phyloP scores from a whole-genome alignment of 2,329 filamentous ascomycete genomes.

The Xylaria digitata region DNA sequence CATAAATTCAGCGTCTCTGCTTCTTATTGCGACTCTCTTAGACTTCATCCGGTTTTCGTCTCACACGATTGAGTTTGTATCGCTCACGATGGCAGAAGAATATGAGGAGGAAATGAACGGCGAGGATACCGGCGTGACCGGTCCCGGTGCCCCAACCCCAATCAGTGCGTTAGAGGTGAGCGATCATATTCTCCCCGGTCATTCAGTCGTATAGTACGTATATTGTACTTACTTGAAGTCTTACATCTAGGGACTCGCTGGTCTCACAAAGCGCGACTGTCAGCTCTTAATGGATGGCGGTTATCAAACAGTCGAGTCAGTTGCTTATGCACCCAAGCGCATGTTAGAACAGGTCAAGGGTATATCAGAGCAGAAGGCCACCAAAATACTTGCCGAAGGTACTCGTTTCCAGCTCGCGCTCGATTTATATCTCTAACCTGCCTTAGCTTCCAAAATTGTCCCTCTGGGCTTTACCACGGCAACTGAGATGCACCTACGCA shows the following conservation, averaged over 20 bases:
- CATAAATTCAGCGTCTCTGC: background rate
- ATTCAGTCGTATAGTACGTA: background rate
- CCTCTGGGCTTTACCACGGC: conserved; percentile 99
- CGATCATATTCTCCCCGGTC: conserved; percentile 13
- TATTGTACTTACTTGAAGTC: background rate
- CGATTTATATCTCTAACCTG: conserved; percentile 22
- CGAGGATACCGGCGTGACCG: conserved; percentile 79
- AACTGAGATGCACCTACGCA: conserved; percentile 97
- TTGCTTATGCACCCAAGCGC: conserved; percentile 89
- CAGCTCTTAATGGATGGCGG: conserved; percentile 92
- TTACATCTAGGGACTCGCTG: conserved; percentile 76
- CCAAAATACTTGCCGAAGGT: conserved; percentile 92
- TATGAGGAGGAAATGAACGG: conserved; percentile 73
- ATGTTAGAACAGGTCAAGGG: conserved; percentile 95
- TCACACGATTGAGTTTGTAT: background rate
- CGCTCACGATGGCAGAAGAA: conserved; percentile 62
- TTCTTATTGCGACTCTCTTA: background rate
- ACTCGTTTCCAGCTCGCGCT: conserved; percentile 38
- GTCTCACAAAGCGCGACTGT: conserved; percentile 94
- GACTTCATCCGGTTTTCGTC: background rate
- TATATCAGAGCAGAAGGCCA: conserved; percentile 96
- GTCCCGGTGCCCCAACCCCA: conserved; percentile 93
- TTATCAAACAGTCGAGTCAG: conserved; percentile 93
- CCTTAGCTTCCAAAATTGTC: conserved; percentile 87
- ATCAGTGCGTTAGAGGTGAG: conserved; percentile 85